Base-by-base conservation (phyloP, 1,284 basidiomycete genomes). In the Cutaneotrichosporon cavernicola region DNA sequence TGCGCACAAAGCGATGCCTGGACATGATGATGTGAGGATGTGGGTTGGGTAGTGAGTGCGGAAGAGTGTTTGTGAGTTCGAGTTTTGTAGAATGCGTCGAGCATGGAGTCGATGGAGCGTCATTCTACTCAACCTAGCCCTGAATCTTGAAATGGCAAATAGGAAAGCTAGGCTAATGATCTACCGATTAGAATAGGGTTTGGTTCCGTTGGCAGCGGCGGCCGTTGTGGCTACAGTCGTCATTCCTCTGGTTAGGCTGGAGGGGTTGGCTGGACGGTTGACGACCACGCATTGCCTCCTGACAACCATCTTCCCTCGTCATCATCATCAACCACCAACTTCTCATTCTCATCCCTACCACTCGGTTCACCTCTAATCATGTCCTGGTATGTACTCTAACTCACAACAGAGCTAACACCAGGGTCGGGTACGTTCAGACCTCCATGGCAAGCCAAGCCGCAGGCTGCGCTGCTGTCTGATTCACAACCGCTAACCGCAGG, bases 1-100 rank as follows among this genome's bases (percentile, higher is more conserved):
- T 95, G 69, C 92, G 86, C 69, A 98, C 86, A 78, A 89, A 87
- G 76, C 96, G 88, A 81, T 99, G 96, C 77, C 92, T 84, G 11
- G 92, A 94, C 91, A 81, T 81, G 34, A 5, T 52, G 62, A 26
- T 18, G 9, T 36, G 58, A 16, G n/a, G n/a, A 9, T 30, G 9
- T 31, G 31, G 10, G 31, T 34, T 31, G 13, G 30, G 31, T 47
- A 31, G 14, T 31, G 22, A 31, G 31, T 34, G 38, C 8, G 38
- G 16, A 9, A 16, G 21, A 26, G 49, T 31, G 26, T 22, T 51
- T 3, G 21, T 50, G 49, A 52, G 13, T 34, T 21, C 7, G 10
- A 18, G 14, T 34, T 16, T 5, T 30, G 51, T 30, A 11, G 26
- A 26, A 2, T 10, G 5, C 2, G 49, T 16, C 8, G 26, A 31